These are phyloP conservation scores for Petrea volubilis DNA, from an alignment of 257 asterid species.

Conservation along the genomic window DNA sequence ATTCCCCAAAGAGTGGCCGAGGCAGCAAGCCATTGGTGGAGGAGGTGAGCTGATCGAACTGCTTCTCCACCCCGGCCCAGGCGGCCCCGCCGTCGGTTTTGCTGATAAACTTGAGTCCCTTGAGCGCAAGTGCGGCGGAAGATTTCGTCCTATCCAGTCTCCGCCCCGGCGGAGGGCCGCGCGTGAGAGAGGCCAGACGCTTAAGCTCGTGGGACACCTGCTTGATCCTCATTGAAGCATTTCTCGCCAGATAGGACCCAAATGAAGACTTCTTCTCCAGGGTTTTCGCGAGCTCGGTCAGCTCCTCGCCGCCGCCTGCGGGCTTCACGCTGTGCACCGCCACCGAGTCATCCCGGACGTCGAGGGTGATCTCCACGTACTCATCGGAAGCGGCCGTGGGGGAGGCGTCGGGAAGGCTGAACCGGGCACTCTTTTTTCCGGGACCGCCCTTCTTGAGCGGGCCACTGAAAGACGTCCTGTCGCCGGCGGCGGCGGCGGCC, in stretches of 20 bases:
- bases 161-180: slow-evolving; percentile 33
- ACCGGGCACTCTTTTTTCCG: slow-evolving; percentile 64
- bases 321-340: slow-evolving; percentile 92
- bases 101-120: slow-evolving; percentile 82
- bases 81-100: slow-evolving; percentile 72
- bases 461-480: slow-evolving; percentile 46
- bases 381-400: slow-evolving; percentile 39
- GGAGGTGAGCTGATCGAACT: slow-evolving; percentile 60
- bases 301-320: slow-evolving; percentile 71
- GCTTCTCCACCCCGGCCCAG: slow-evolving; percentile 73
- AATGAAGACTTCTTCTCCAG: slow-evolving; percentile 70
- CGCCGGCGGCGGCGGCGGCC: slow-evolving; percentile 21
- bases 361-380: slow-evolving; percentile 91
- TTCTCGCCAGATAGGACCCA: slow-evolving; percentile 58
- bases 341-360: slow-evolving; percentile 80
- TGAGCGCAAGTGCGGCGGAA: slow-evolving; percentile 72
- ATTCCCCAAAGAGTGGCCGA: slow-evolving; percentile 69
- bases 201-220: slow-evolving; percentile 79
- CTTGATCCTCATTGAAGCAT: slow-evolving; percentile 60
- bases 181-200: slow-evolving; percentile 58
- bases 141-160: slow-evolving; percentile 65
- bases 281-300: slow-evolving; percentile 64
- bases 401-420: slow-evolving; percentile 51
- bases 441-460: slow-evolving; percentile 60
- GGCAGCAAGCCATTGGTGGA: slow-evolving; percentile 59